These are phyloP conservation scores for Lentinula guzmanii DNA, from an alignment of 768 basidiomycete species.

Conservation along the genomic window DNA sequence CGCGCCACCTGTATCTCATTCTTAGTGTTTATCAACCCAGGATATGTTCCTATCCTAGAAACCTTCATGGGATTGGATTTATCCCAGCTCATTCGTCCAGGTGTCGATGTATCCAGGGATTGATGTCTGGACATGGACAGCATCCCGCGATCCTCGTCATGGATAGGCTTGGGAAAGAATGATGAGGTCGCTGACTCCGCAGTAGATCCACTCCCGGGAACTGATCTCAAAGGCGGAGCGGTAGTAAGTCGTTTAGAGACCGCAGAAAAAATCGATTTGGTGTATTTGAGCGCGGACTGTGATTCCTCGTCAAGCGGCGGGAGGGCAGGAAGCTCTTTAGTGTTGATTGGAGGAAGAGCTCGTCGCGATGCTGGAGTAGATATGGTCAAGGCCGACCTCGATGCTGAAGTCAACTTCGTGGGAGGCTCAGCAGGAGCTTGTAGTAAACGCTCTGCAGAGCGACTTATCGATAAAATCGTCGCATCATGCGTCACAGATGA, in stretches of 20 bases:
- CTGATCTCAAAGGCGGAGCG: neutral
- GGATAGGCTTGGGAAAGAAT: neutral
- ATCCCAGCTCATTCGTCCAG: neutral
- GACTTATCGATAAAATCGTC: neutral
- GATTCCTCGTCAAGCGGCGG: neutral
- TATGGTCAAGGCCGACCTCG: neutral
- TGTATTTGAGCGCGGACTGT: neutral
- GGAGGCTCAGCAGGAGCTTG: neutral
- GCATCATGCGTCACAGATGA: neutral
- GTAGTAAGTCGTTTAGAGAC: neutral
- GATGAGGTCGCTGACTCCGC: conserved; percentile 1
- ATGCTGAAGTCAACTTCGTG: neutral
- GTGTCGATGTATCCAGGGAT: neutral
- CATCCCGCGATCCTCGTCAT: conserved; percentile 1
- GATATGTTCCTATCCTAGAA: neutral
- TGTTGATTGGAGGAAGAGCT: neutral
- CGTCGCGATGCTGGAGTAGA: neutral
- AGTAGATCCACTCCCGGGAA: neutral
- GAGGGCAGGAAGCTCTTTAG: neutral
- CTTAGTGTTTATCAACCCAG: neutral
- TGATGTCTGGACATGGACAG: neutral
- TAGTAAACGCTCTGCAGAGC: neutral
- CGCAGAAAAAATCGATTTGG: neutral
- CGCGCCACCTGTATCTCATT: neutral
- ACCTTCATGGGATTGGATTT: neutral